Conservation (phyloP, 495 filamentous ascomycete genomes). For the Tuber microsphaerosporum region DNA sequence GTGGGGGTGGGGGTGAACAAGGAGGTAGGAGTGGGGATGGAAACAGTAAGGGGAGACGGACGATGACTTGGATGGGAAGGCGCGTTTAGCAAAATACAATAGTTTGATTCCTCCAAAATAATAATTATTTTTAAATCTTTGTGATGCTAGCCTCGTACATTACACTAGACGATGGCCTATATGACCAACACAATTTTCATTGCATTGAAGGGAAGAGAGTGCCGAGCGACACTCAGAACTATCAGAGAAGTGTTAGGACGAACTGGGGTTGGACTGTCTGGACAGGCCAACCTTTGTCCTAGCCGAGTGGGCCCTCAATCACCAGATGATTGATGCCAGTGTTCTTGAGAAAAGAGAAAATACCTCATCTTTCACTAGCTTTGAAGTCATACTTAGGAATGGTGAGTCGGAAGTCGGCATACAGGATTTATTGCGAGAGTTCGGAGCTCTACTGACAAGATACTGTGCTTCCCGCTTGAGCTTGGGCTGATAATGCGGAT, state of each 20-base stretch:
- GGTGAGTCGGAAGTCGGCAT: slow-evolving; percentile 44
- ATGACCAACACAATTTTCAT: slow-evolving; percentile 82
- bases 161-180: slow-evolving; percentile 58
- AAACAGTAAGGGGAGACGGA: no score
- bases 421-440: not conserved
- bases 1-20: no score
- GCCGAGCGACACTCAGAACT: slow-evolving; percentile 26
- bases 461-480: slow-evolving; percentile 13
- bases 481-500: slow-evolving; percentile 96
- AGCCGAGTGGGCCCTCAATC: slow-evolving; percentile 75
- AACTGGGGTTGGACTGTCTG: slow-evolving; percentile 96
- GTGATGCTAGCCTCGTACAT: no score
- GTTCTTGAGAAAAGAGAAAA: slow-evolving; percentile 66
- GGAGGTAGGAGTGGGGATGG: no score
- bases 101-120: no score
- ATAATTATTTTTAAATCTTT: no score
- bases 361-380: slow-evolving; percentile 64
- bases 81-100: no score
- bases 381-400: slow-evolving; percentile 86
- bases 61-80: no score
- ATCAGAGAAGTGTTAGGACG: slow-evolving; percentile 88
- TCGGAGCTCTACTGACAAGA: slow-evolving; percentile 13
- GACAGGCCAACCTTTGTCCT: slow-evolving; percentile 97
- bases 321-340: slow-evolving; percentile 77
- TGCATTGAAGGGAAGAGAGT: slow-evolving; percentile 60